These are phyloP conservation scores for Wickerhamomyces xylosicus DNA, from an alignment of 805 yeast species.

Conservation along the genomic window DNA sequence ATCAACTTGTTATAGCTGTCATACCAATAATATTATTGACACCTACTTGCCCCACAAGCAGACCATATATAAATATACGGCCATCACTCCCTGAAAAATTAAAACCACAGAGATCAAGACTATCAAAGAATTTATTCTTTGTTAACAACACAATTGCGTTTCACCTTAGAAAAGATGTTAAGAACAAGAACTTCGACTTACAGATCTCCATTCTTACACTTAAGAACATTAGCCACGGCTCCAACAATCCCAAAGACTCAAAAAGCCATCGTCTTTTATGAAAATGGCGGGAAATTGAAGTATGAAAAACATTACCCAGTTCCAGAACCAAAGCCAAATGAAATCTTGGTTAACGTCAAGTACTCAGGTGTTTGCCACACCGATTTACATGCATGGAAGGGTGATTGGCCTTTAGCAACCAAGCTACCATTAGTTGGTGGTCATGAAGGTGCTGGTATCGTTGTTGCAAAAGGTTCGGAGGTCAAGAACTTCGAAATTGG, in stretches of 20 bases:
- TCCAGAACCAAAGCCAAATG: constrained; percentile 54
- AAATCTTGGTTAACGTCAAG: constrained; percentile 54
- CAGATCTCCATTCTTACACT: constrained; percentile 13
- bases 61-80: too few relatives aligned
- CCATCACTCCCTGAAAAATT: too few relatives aligned
- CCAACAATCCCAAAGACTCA: constrained; percentile 35
- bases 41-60: too few relatives aligned
- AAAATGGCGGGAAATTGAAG: constrained; percentile 36
- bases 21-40: too few relatives aligned
- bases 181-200: constrained; percentile 15
- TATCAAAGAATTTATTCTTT: too few relatives aligned
- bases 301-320: constrained; percentile 42
- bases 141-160: too few relatives aligned
- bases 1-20: too few relatives aligned
- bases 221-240: constrained; percentile 20
- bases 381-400: constrained; percentile 52
- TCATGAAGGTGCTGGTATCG: constrained; percentile 69
- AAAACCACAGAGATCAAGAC: too few relatives aligned
- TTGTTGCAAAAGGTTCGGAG: constrained; percentile 52
- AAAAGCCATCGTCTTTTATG: constrained; percentile 43
- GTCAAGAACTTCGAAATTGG: constrained; percentile 55
- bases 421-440: constrained; percentile 61
- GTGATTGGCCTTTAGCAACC: constrained; percentile 35
- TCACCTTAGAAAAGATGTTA: too few relatives aligned
- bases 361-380: constrained; percentile 73